Base-by-base conservation (phyloP, 140 eudicot genomes). In the Ambrosia hybrid region DNA sequence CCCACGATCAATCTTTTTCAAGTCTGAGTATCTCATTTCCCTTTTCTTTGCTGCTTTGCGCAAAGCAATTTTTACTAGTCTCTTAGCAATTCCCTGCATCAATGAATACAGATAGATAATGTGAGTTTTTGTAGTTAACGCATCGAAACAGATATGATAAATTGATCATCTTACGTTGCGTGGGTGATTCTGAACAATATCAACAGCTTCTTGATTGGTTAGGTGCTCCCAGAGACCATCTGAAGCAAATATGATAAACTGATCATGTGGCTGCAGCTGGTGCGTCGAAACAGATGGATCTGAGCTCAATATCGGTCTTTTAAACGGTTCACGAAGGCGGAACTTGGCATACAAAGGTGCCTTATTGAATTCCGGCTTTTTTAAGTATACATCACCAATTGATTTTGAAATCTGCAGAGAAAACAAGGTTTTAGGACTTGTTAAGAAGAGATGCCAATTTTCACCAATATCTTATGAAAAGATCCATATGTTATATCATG, bases 151-250 rank as follows among this genome's bases (percentile, higher is more conserved):
- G 48, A 21, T 21, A 21, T 21, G 48, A 43, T 8, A 43, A 9
- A 43, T 77, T 49, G 14, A 53, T 30, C 55, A 71, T 78, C 90
- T 91, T 85, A 91, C 97, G 7, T 9, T 70, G 67, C 70, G 95
- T n/a, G 92, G 90, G 71, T 85, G 73, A 57, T 73, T 88, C 81
- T 87, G 95, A 71, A 91, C 97, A 16, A 91, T 77, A 76, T 85
- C 88, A 73, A 91, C 97, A n/a, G 97, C 97, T 67, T 85, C 92
- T 81, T 91, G 95, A 82, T 91, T 91, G 65, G 78, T 85, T 12
- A 88, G 86, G 81, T 91, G 97, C 83, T 91, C 97, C 97, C 97
- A 91, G 10, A 91, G 88, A 62, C 97, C 97, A 78, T 91, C 97
- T 10, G 97, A 91, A 64, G 97, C 97, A 79, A 86, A 91, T 78